Evolutionary conservation across 148 eudicot genomes (phyloP).

Genomic region (Silene uniflora): DNA sequence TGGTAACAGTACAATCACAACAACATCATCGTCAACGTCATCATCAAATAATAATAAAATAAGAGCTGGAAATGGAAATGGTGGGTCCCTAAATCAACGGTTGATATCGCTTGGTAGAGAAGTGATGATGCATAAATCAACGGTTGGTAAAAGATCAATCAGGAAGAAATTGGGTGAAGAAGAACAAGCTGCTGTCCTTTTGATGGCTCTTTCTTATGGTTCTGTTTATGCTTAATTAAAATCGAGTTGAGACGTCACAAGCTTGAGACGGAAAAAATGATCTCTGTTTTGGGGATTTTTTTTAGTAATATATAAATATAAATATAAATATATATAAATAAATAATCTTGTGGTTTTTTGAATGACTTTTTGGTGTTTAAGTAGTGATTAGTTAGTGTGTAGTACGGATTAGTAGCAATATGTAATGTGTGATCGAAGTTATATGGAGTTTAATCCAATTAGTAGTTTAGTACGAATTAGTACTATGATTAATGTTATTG

Average conservation of each 20-base stretch:
- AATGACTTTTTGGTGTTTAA: background rate
- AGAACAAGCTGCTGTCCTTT: slow-evolving; percentile 80
- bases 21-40: slow-evolving; percentile 9
- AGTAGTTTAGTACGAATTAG: background rate
- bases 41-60: slow-evolving; percentile 6
- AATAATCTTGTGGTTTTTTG: background rate
- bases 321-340: slow-evolving; percentile 8
- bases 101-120: slow-evolving; percentile 52
- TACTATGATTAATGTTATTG: no score
- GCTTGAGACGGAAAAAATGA: background rate
- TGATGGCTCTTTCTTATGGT: slow-evolving; percentile 82
- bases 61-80: slow-evolving; percentile 14
- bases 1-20: slow-evolving; percentile 17
- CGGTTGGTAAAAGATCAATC: slow-evolving; percentile 31
- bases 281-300: background rate
- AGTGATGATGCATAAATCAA: slow-evolving; percentile 66
- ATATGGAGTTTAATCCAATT: background rate
- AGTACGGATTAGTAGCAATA: background rate
- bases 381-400: background rate
- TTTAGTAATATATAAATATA: slow-evolving; percentile 1
- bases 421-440: background rate
- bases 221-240: slow-evolving; percentile 56
- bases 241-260: no score
- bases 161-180: slow-evolving; percentile 67
- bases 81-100: slow-evolving; percentile 51